Evolutionary conservation across 768 basidiomycete species (phyloP), one percentile per base, ranked within the genome.

Genomic region (Pisolithus albus): DNA sequence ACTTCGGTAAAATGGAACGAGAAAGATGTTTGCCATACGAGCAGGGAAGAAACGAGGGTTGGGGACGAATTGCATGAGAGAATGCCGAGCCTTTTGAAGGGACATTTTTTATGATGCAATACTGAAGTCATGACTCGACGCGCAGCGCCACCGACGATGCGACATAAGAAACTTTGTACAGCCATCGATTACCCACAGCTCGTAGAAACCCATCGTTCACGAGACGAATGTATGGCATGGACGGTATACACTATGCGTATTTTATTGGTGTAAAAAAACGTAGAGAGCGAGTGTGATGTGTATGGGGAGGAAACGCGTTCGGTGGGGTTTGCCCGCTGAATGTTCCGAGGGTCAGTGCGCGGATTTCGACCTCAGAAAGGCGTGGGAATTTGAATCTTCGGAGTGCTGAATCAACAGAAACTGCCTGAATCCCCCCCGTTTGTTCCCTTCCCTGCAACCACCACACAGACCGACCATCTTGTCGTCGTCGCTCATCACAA

Each of bases 331-430:
- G 10, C 26, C 24, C 7, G 15, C 43, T 30, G 26, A 28, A 28
- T 28, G 28, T 45, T 45, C 45, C 30, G 46, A 32, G 32, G 46
- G 46, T 47, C 46, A 47, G 46, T 47, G 46, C 46, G 32, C 46
- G 37, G 32, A 21, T 36, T 47, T 32, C n/a, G 18, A n/a, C 28
- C 46, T 34, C 46, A 47, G 32, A 47, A 26, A 36, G 30, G 32
- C 46, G 46, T 47, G 46, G 46, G 46, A 47, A 47, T 47, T 36
- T 24, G 19, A 47, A 34, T 47, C 46, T 36, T 47, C 46, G 32
- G n/a, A 21, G 34, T 24, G 43, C 11, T 24, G 43, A 45, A 45
- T 45, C 43, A 45, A 47, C 46, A 34, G 32, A 47, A 47, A n/a
- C n/a, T n/a, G n/a, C n/a, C 32, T 47, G 11, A n/a, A n/a, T n/a